A percentile compares a stretch with the other conserved stretches of the same genome.
phyloP scores from a whole-genome alignment of 1,284 basidiomycete genomes.

The Austroboletus niveus region DNA sequence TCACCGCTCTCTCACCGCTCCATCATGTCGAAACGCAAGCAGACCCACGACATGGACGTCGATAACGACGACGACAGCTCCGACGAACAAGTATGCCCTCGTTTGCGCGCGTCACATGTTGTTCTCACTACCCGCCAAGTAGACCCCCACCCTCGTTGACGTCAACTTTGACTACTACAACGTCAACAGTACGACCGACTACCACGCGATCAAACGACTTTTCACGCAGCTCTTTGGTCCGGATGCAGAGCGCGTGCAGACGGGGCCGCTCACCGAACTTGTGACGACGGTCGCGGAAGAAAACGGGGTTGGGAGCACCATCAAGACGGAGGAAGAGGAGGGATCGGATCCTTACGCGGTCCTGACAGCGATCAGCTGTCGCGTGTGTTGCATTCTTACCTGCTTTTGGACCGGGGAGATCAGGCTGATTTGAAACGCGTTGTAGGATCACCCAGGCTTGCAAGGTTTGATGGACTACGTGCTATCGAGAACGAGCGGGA shows the following conservation, averaged over 20 bases:
- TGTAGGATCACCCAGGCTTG: slow-evolving; percentile 53
- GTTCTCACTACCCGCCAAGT: background rate
- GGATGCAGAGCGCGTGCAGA: slow-evolving; percentile 73
- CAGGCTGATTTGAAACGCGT: no score
- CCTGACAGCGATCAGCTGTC: slow-evolving; percentile 80
- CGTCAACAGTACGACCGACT: slow-evolving; percentile 79
- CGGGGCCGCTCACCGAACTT: slow-evolving; percentile 75
- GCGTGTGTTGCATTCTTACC: slow-evolving; percentile 43
- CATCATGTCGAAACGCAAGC: slow-evolving; percentile 31
- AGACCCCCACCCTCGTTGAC: slow-evolving; percentile 50
- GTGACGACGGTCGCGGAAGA: slow-evolving; percentile 65
- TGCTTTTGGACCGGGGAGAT: no score
- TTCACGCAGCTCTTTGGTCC: slow-evolving; percentile 77
- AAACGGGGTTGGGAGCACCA: slow-evolving; percentile 72
- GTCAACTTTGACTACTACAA: slow-evolving; percentile 94
- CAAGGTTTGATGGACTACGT: slow-evolving; percentile 72
- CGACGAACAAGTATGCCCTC: slow-evolving; percentile 19
- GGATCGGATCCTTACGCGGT: slow-evolving; percentile 82
- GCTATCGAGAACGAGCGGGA: slow-evolving; percentile 46
- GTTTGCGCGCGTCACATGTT: no score
- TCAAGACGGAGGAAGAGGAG: slow-evolving; percentile 89
- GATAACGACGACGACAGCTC: slow-evolving; percentile 7
- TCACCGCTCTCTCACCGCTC: no score
- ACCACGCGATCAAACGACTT: slow-evolving; percentile 81
- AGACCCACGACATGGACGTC: slow-evolving; percentile 12